Conservation (phyloP, 2,329 filamentous ascomycete species). For the Venturia aucupariae region DNA sequence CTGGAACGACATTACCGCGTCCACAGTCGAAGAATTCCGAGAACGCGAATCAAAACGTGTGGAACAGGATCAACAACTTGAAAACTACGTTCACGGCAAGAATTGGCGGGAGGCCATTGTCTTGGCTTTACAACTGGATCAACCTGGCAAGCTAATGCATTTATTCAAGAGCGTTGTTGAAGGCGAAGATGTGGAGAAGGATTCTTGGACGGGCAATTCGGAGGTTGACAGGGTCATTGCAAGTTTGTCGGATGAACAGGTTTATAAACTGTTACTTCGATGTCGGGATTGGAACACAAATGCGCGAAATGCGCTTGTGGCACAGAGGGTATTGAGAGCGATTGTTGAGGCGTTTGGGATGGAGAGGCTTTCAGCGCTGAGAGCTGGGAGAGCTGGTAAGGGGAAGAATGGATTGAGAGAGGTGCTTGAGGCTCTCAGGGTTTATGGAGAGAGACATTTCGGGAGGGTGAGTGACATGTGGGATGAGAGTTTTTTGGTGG, state of each 20-base stretch:
- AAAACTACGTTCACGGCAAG: slow-evolving; percentile 82
- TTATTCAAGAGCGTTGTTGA: slow-evolving; percentile 76
- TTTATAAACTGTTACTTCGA: slow-evolving; percentile 72
- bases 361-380: slow-evolving; percentile 60
- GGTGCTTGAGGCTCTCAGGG: slow-evolving; percentile 74
- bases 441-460: slow-evolving; percentile 91
- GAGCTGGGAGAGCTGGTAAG: slow-evolving; percentile 17
- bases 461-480: slow-evolving; percentile 79
- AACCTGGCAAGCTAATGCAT: slow-evolving; percentile 75
- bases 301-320: slow-evolving; percentile 71
- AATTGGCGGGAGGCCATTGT: slow-evolving; percentile 91
- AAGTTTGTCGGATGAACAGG: slow-evolving; percentile 72
- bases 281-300: slow-evolving; percentile 98
- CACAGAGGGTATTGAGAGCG: slow-evolving; percentile 74
- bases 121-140: slow-evolving; percentile 85
- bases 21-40: slow-evolving; percentile 66
- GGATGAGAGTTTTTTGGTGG: slow-evolving; percentile 88
- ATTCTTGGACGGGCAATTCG: slow-evolving; percentile 53
- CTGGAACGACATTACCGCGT: slow-evolving; percentile 83
- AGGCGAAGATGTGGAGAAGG: slow-evolving; percentile 48
- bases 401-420: slow-evolving; percentile 51
- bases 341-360: slow-evolving; percentile 35
- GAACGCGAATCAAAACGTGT: slow-evolving; percentile 68
- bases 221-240: slow-evolving; percentile 74
- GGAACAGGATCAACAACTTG: slow-evolving; percentile 87